A percentile compares a stretch with the other conserved stretches of the same genome.
Conservation (phyloP, 1,139 yeast species). For the Pneumocystis wakefieldiae region DNA sequence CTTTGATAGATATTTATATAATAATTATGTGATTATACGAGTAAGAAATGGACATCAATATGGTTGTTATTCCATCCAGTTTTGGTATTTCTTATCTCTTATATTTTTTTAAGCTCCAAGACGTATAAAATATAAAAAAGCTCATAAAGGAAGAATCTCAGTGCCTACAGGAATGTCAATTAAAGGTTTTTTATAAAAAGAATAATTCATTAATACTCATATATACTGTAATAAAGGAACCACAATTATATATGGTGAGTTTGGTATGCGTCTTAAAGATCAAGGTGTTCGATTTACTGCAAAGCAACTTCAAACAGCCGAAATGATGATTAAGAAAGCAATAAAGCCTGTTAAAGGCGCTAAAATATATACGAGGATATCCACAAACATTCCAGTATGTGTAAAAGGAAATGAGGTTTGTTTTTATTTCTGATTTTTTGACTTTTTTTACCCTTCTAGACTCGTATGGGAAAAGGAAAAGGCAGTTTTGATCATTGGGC, state of each 20-base stretch:
- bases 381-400: constrained; percentile 80
- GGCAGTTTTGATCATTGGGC: constrained; percentile 98
- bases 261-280: constrained; percentile 73
- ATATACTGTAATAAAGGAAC: constrained; percentile 38
- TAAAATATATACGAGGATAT: constrained; percentile 60
- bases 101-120: constrained; percentile 35
- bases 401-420: constrained; percentile 77
- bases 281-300: constrained; percentile 84
- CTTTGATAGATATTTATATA: not conserved
- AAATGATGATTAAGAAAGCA: constrained; percentile 67
- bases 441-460: constrained; percentile 20
- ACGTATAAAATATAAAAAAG: constrained; percentile 55
- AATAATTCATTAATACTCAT: not conserved
- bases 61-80: not conserved
- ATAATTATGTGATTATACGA: not conserved
- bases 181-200: constrained; percentile 24
- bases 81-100: not conserved
- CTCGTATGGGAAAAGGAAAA: constrained; percentile 99
- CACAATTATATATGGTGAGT: constrained; percentile 61
- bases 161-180: constrained; percentile 90
- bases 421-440: no score
- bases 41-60: not conserved
- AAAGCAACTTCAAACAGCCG: constrained; percentile 81
- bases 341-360: constrained; percentile 39
- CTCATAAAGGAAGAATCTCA: constrained; percentile 87